A percentile compares a stretch with the other conserved stretches of the same genome.
Evolutionary conservation across 148 eudicot species (phyloP).

Genomic region (Vaccinium darrowii): DNA sequence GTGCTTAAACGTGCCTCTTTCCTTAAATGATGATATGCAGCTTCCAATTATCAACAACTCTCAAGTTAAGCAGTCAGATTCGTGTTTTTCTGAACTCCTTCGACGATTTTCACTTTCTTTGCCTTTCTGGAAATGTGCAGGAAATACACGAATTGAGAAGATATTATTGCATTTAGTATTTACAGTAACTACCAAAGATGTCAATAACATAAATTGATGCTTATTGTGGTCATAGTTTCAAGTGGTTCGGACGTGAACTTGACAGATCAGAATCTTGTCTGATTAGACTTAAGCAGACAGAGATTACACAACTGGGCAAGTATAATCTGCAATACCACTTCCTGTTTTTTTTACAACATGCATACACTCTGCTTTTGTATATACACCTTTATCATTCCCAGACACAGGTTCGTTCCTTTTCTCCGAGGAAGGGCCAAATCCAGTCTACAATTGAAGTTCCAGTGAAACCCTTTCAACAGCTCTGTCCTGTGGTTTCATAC

Average conservation of each 20-base stretch:
- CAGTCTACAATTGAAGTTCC: not conserved
- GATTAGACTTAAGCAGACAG: not conserved
- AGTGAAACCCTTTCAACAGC: not conserved
- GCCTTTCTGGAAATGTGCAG: not conserved
- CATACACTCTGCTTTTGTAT: slow-evolving; percentile 18
- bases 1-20: not conserved
- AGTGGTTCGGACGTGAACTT: not conserved
- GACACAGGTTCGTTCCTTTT: slow-evolving; percentile 4
- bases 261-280: not conserved
- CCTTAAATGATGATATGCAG: not conserved
- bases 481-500: not conserved
- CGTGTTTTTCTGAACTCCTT: not conserved
- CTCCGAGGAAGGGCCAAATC: not conserved
- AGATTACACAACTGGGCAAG: not conserved
- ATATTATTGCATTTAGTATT: not conserved
- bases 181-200: not conserved
- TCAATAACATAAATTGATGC: not conserved
- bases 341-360: not conserved
- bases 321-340: not conserved
- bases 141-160: not conserved
- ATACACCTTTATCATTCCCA: slow-evolving; percentile 14
- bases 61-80: not conserved
- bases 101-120: not conserved
- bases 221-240: not conserved
- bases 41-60: not conserved